Evolutionary conservation across 2,329 filamentous ascomycete species (phyloP), one percentile per base, ranked within the genome.

Genomic region (Fusarium illudens): DNA sequence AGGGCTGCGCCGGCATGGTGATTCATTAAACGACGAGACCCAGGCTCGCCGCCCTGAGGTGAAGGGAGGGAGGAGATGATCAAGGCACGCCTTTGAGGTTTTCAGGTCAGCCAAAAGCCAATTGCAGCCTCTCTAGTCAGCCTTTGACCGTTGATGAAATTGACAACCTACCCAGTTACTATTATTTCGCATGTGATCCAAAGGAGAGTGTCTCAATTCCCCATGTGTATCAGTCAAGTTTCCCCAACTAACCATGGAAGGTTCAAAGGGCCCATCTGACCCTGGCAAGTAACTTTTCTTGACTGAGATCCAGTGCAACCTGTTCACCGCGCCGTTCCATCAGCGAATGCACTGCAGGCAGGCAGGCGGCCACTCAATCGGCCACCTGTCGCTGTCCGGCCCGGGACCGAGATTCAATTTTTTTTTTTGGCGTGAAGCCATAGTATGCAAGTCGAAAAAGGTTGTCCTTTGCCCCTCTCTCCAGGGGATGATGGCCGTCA

Each of bases 41-140:
- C n/a, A 22, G 52, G 50, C 36, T 44, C 49, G 30, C 57, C 54
- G 51, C 27, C 34, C 54, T 68, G n/a, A 42, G 60, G 52, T 55
- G 30, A 65, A 70, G 67, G 67, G 67, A 69, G 67, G 33, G 39
- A n/a, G n/a, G n/a, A n/a, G n/a, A n/a, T 61, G 60, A 62, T 55
- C 25, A 39, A 36, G 58, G 20, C 66, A 69, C 64, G 36, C 66
- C 67, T 64, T 52, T 48, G 32, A 67, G 51, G 62, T 27, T 70
- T 70, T 64, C 51, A 25, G 22, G 29, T 22, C 60, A 46, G 39
- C 39, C 39, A 34, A 34, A 49, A 55, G 51, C 50, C 53, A 68
- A 64, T 63, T 48, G 59, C 61, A 44, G 37, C 44, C 37, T 48
- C 33, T 34, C 6, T 10, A 30, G 27, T n/a, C 34, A 54, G 51